Conservation (phyloP, 176 grass and related monocot species). For the Musa beccarii region DNA sequence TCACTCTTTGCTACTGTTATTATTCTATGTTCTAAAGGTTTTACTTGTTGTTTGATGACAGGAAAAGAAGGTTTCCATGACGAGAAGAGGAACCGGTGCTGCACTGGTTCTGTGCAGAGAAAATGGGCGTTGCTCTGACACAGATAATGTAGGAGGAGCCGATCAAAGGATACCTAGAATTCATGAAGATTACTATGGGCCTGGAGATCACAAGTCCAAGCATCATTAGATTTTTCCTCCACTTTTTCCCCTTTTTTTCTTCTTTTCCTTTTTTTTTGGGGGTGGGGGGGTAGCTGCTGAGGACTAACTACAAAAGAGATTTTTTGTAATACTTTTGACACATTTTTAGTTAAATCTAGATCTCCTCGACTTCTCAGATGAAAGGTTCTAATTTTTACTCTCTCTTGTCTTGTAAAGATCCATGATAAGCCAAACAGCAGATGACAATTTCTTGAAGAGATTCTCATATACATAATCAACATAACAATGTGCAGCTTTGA, state of each 20-base stretch:
- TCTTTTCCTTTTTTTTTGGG: neutral
- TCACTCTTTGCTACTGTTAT: neutral
- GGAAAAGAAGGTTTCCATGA: neutral
- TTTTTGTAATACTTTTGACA: neutral
- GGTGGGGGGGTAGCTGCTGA: neutral
- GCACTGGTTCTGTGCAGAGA: neutral
- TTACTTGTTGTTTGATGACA: neutral
- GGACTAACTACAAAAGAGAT: neutral
- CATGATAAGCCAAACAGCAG: too few species aligned
- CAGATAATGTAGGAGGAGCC: neutral
- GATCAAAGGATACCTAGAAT: slow-evolving; percentile 1
- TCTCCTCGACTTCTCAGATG: too few species aligned
- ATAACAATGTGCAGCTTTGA: too few species aligned
- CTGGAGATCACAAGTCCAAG: slow-evolving; percentile 21
- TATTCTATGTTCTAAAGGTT: neutral
- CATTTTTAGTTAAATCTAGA: too few species aligned
- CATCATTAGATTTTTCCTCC: slow-evolving; percentile 4
- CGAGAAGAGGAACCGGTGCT: neutral
- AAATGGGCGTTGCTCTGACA: neutral
- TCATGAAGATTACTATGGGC: slow-evolving; percentile 19
- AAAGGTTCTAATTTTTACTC: too few species aligned
- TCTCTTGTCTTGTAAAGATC: too few species aligned
- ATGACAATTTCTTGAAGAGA: too few species aligned
- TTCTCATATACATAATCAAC: too few species aligned
- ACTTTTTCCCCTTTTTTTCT: neutral